phyloP scores from a whole-genome alignment of 2,329 filamentous ascomycete genomes.

The Aspergillus hortae region DNA sequence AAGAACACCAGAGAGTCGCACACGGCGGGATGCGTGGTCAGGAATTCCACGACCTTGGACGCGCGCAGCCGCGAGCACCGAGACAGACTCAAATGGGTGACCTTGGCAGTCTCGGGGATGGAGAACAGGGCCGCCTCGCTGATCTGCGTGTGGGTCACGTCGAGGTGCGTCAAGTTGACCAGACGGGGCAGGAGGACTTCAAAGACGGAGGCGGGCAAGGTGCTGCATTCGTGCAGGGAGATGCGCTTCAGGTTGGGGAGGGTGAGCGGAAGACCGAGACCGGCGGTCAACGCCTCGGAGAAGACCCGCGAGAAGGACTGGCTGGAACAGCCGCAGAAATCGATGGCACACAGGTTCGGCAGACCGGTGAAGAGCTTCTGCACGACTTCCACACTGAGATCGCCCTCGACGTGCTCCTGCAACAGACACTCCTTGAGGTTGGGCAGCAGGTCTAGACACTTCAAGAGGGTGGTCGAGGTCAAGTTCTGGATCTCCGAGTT shows the following conservation, averaged over 20 bases:
- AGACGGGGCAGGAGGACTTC: slow-evolving; percentile 70
- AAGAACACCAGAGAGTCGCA: slow-evolving; percentile 63
- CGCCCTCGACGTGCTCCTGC: slow-evolving; percentile 77
- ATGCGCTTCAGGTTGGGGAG: slow-evolving; percentile 62
- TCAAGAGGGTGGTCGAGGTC: slow-evolving; percentile 67
- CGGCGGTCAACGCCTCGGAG: slow-evolving; percentile 48
- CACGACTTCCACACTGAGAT: slow-evolving; percentile 66
- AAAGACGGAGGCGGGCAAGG: slow-evolving; percentile 64
- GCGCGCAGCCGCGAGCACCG: slow-evolving; percentile 70
- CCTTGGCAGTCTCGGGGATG: slow-evolving; percentile 66
- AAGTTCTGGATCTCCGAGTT: slow-evolving; percentile 71
- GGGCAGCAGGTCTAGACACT: slow-evolving; percentile 68
- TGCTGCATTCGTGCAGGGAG: slow-evolving; percentile 75
- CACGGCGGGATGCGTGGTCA: slow-evolving; percentile 67
- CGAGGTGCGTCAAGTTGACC: slow-evolving; percentile 67
- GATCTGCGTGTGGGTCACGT: slow-evolving; percentile 74
- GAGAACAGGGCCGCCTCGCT: slow-evolving; percentile 67
- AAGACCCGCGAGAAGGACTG: slow-evolving; percentile 65
- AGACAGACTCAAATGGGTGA: slow-evolving; percentile 75
- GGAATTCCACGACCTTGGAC: slow-evolving; percentile 64
- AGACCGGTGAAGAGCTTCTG: slow-evolving; percentile 67
- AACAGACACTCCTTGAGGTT: slow-evolving; percentile 73
- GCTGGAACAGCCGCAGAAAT: slow-evolving; percentile 75
- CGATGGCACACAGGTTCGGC: slow-evolving; percentile 62
- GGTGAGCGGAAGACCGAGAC: slow-evolving; percentile 48